phyloP scores from a whole-genome alignment of 768 basidiomycete species.

The Pleurotus ostreatus region DNA sequence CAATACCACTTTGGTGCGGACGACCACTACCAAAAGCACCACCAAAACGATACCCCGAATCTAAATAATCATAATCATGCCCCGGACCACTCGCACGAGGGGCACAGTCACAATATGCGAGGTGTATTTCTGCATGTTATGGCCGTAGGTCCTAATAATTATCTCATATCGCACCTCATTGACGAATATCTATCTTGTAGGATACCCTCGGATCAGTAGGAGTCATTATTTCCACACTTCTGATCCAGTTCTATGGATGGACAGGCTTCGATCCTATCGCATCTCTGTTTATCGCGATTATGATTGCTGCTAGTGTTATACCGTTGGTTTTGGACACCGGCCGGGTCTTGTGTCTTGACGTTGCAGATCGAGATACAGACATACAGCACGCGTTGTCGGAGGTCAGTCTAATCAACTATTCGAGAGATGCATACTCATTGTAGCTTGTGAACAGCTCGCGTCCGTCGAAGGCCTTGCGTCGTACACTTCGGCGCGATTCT shows the following conservation, averaged over 20 bases:
- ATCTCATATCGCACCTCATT: not conserved
- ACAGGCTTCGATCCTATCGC: conserved; percentile 99
- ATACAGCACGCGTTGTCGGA: conserved; percentile 61
- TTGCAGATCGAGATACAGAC: conserved; percentile 54
- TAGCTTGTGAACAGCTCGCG: conserved; percentile 56
- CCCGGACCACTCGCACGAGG: conserved; percentile 52
- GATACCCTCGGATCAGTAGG: conserved; percentile 97
- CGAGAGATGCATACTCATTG: not conserved
- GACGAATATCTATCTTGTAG: conserved; percentile 28
- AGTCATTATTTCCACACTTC: conserved; percentile 93
- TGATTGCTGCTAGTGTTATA: conserved; percentile 94
- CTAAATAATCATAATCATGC: conserved; percentile 49
- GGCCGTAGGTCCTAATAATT: conserved; percentile 55
- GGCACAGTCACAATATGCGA: conserved; percentile 98
- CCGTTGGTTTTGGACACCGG: conserved; percentile 95
- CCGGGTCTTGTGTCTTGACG: conserved; percentile 80
- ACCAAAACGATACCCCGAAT: conserved; percentile 34
- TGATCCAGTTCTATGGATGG: conserved; percentile 97
- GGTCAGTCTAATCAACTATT: conserved; percentile 34
- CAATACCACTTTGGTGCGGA: conserved; percentile 44
- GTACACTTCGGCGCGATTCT: conserved; percentile 82
- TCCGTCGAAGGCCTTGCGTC: conserved; percentile 77
- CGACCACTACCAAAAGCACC: conserved; percentile 35
- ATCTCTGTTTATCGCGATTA: conserved; percentile 89
- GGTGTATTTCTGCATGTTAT: conserved; percentile 98